These are phyloP conservation scores for Eucalyptus lansdowneana DNA, from an alignment of 345 rosid species.

Conservation along the genomic window DNA sequence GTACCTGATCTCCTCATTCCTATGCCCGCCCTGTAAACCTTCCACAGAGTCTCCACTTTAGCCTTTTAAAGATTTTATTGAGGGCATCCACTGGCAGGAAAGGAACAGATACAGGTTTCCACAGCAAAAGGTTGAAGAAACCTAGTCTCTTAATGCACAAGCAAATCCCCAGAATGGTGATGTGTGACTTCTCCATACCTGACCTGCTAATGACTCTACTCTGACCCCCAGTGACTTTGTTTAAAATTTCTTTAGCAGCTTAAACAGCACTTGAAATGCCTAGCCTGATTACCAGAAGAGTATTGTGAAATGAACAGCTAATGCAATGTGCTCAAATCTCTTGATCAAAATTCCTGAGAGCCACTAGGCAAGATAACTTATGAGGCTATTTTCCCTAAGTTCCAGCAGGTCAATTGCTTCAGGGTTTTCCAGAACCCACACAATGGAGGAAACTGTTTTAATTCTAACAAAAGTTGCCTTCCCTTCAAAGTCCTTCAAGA, in stretches of 20 bases:
- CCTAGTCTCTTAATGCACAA: neutral
- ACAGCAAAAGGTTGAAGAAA: neutral
- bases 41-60: neutral
- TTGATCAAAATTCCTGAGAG: neutral
- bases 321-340: neutral
- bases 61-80: neutral
- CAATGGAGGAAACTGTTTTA: neutral
- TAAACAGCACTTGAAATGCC: neutral
- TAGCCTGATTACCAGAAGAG: neutral
- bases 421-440: neutral
- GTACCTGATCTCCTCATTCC: neutral
- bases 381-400: neutral
- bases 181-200: neutral
- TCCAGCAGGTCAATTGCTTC: neutral
- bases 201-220: neutral
- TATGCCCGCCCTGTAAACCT: neutral
- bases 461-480: neutral
- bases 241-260: neutral
- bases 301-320: neutral
- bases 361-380: neutral
- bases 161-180: neutral
- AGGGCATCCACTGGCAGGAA: neutral
- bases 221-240: neutral
- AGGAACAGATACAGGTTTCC: neutral
- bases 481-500: neutral